Base-by-base conservation (phyloP, 2,329 filamentous ascomycete species). In the Sclerotinia nivalis region DNA sequence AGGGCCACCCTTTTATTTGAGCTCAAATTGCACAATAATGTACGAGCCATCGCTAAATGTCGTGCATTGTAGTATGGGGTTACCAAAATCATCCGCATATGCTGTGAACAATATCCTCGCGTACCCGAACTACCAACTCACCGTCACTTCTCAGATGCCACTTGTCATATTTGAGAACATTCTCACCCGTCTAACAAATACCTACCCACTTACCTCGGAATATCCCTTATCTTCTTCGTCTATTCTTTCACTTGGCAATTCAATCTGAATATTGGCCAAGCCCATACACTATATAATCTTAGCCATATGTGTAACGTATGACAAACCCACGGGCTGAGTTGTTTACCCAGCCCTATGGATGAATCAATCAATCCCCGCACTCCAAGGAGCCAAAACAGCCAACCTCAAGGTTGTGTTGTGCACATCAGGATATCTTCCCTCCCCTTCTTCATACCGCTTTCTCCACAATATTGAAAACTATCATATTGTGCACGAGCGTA, bases 261-360 rank as follows among this genome's bases (percentile, higher is more conserved):
- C 15, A 18, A 62, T 45, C 45, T 34, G 45, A 37, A 49, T 25
- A 49, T 28, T 37, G 28, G 45, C 43, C 59, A 62, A 62, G 59
- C 43, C 12, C 31, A n/a, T 34, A 58, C 20, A 47, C 40, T 61
- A 55, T 55, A 10, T 20, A 55, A 4, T 47, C 25, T 20, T 40
- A 25, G 28, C 28, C 12, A 18, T 34, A 20, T 25, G 45, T 50
- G 28, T 62, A 34, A 62, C 43, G 59, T 62, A 62, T 34, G 45
- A 62, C 43, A 62, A 50, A 62, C 28, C 50, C 28, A 62, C 28
- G 45, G 49, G 45, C 59, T 49, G 45, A 49, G 45, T 50, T 49
- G 45, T 25, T 37, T 45, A 37, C 34, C 60, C 60, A 62, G 60
- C 60, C 60, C 45, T 62, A 62, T 50, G 45, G 28, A 62, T 62